Conservation (phyloP, 2,329 filamentous ascomycete species). For the Colletotrichum simmondsii region DNA sequence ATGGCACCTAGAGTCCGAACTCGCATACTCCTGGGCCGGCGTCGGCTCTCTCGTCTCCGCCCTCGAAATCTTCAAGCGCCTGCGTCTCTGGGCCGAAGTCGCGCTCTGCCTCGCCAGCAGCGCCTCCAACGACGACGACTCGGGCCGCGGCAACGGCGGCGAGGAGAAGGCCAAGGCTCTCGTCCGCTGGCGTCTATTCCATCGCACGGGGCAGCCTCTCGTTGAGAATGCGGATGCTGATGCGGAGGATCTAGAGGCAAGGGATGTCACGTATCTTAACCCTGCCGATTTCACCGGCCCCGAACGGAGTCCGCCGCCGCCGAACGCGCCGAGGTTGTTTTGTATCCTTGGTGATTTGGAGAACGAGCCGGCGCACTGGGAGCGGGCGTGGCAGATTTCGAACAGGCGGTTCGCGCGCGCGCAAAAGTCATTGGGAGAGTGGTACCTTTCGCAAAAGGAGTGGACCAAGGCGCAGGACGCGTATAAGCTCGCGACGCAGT, state of each 20-base stretch:
- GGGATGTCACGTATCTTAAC: conserved; percentile 67
- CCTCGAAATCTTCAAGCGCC: conserved; percentile 92
- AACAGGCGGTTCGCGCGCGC: conserved; percentile 84
- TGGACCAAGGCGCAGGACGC: conserved; percentile 78
- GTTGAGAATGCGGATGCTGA: conserved; percentile 49
- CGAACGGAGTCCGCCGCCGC: conserved; percentile 76
- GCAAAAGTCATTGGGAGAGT: conserved; percentile 85
- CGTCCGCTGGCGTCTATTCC: conserved; percentile 82
- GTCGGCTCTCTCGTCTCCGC: conserved; percentile 90
- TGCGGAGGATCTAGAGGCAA: conserved; percentile 48
- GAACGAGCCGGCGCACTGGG: conserved; percentile 78
- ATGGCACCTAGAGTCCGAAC: conserved; percentile 94
- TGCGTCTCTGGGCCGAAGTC: conserved; percentile 95
- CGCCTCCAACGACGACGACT: conserved; percentile 65
- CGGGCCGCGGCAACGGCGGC: conserved; percentile 63
- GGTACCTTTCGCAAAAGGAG: conserved; percentile 75
- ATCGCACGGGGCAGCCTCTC: conserved; percentile 59
- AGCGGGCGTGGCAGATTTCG: conserved; percentile 89
- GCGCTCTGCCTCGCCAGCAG: conserved; percentile 84
- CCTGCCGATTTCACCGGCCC: conserved; percentile 67
- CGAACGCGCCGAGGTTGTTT: conserved; percentile 87
- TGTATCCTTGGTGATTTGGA: conserved; percentile 95
- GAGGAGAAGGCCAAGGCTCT: conserved; percentile 86
- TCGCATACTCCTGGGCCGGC: conserved; percentile 91
- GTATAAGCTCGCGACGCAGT: conserved; percentile 80